Conservation (phyloP, 2,329 filamentous ascomycete genomes). For the Eurotiales sp. region DNA sequence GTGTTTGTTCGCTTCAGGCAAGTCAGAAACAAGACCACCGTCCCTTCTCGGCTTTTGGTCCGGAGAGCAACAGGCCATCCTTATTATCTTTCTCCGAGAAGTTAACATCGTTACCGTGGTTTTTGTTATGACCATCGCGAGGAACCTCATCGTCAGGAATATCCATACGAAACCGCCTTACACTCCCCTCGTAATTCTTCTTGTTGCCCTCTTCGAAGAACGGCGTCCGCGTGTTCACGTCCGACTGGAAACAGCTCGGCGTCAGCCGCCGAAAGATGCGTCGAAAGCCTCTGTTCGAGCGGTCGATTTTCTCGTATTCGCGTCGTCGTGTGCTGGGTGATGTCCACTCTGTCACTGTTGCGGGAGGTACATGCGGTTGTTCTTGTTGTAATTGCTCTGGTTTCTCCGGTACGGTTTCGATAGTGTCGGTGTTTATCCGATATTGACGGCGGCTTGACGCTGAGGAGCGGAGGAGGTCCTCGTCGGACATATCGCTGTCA, state of each 20-base stretch:
- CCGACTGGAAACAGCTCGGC: conserved; percentile 37
- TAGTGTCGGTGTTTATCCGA: not conserved
- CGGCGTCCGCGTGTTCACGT: conserved; percentile 27
- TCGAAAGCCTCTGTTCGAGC: conserved; percentile 38
- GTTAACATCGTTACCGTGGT: not conserved
- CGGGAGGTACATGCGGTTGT: conserved; percentile 24
- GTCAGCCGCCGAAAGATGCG: conserved; percentile 41
- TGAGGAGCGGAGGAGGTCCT: conserved; percentile 6
- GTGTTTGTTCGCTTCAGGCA: not conserved
- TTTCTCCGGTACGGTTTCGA: conserved; percentile 9
- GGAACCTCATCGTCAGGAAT: conserved; percentile 35
- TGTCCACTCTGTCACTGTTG: conserved; percentile 47
- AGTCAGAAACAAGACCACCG: conserved; percentile 14
- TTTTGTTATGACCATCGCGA: not conserved
- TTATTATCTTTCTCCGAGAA: not conserved
- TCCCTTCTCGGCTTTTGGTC: conserved; percentile 8
- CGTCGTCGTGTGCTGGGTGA: conserved; percentile 40
- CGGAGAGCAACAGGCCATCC: not conserved
- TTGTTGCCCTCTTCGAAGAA: conserved; percentile 40
- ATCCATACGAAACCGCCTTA: conserved; percentile 45
- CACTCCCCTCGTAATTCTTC: conserved; percentile 40
- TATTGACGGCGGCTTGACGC: not conserved
- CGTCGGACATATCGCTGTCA: conserved; percentile 14
- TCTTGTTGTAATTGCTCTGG: not conserved
- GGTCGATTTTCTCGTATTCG: conserved; percentile 54